Evolutionary conservation across 257 asterid species (phyloP), one percentile per base, ranked within the genome.

Genomic region (Plantago ovata): DNA sequence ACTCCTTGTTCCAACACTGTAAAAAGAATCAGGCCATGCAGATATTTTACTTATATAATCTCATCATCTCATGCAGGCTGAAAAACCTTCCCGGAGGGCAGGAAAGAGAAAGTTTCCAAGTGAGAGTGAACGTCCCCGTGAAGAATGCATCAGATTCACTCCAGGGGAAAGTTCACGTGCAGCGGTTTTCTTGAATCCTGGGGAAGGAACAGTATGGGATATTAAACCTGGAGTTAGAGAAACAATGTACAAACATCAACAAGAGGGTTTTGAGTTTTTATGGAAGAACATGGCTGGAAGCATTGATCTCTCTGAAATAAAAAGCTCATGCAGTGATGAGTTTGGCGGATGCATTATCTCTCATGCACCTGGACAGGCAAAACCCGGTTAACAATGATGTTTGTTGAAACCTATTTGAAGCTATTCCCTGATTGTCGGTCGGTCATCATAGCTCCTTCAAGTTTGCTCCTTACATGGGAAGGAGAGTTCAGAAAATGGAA

Each of bases 301-400:
- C 52, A 79, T 32, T 13, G n/a, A 59, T 10, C 68, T 80, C 1
- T 43, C 57, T 7, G 81, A 82, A 45, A 47, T 85, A 38, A 73
- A 57, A 64, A 72, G 36, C 43, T 28, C 6, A 4, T 16, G 39
- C 14, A 63, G 76, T 1, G 42, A 62, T 52, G 64, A 62, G 40
- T 75, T 68, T 16, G 95, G 95, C 13, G 95, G 95, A 53, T 85
- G 88, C 77, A 85, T 85, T 33, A 85, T 78, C 50, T 82, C 86
- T 16, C 95, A 82, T 52, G 91, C 91, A n/a, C 95, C 88, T 3
- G 88, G 39, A 82, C 91, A 3, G 88, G 95, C 12, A 85, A 85
- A 73, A 71, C 85, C 5, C 85, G 80, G 10, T 38, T 85, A 59
- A 72, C 84, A 10, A 72, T 85, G 1, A 74, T 72, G 6, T 82